These are phyloP conservation scores for Sugiyamaella sp. DNA, from an alignment of 1,139 yeast species.

Conservation along the genomic window DNA sequence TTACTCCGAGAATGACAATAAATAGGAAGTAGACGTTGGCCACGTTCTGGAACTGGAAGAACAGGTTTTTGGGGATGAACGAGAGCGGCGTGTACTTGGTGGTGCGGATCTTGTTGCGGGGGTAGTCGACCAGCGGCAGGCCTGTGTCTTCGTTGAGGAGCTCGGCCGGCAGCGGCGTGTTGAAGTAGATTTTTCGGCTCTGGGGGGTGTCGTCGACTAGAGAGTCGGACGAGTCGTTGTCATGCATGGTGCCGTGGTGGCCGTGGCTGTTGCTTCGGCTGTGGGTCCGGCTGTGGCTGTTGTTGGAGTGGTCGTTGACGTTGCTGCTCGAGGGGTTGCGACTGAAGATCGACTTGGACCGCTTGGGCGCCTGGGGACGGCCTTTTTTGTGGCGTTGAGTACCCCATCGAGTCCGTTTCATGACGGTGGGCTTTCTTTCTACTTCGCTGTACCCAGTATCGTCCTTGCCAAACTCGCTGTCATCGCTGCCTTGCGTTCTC, in stretches of 20 bases:
- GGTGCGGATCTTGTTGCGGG: constrained; percentile 92
- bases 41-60: constrained; percentile 79
- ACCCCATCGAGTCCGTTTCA: constrained; percentile 88
- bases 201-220: constrained; percentile 10
- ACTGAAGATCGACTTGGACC: constrained; percentile 35
- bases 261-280: not conserved
- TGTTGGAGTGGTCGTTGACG: not conserved
- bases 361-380: constrained; percentile 50
- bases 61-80: constrained; percentile 82
- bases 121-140: constrained; percentile 58
- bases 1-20: constrained; percentile 71
- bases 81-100: constrained; percentile 92
- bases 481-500: not conserved
- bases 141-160: constrained; percentile 61
- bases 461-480: not conserved
- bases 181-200: constrained; percentile 51
- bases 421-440: constrained; percentile 40
- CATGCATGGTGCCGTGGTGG: constrained; percentile 16
- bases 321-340: constrained; percentile 22
- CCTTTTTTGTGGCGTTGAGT: constrained; percentile 80
- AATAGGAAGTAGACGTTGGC: constrained; percentile 88
- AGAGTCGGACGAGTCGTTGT: constrained; percentile 14
- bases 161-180: constrained; percentile 67
- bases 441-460: not conserved
- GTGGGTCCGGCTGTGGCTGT: constrained; percentile 1